These are phyloP conservation scores for Aspergillus brasiliensis DNA, from an alignment of 2,329 filamentous ascomycete genomes.

Conservation along the genomic window DNA sequence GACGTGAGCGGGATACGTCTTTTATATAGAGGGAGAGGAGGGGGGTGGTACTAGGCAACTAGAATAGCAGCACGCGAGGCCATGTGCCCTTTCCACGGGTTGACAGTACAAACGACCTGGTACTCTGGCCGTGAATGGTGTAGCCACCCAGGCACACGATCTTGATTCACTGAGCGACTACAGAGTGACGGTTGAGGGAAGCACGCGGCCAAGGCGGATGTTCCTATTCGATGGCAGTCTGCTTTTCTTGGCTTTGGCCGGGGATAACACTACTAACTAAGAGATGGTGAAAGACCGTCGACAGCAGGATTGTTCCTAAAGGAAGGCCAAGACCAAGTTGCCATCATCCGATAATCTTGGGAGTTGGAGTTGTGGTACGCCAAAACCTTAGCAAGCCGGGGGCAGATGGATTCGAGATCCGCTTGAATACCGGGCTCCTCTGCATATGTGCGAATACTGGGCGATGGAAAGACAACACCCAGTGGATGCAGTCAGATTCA, in stretches of 20 bases:
- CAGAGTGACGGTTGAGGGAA: neutral
- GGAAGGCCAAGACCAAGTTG: neutral
- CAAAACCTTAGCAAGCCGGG: neutral
- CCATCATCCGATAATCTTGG: neutral
- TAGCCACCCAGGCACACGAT: slow-evolving; percentile 2
- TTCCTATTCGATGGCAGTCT: slow-evolving; percentile 14
- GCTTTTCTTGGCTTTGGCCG: neutral
- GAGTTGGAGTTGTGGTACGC: neutral
- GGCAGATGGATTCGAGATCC: neutral
- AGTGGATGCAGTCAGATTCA: too few species aligned
- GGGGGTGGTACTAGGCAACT: neutral
- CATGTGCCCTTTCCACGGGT: slow-evolving; percentile 1
- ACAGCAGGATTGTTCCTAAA: neutral
- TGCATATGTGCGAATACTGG: neutral
- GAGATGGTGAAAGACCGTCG: neutral
- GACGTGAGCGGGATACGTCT: neutral
- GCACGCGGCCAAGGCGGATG: slow-evolving; percentile 12
- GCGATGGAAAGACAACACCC: too few species aligned
- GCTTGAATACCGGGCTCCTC: neutral
- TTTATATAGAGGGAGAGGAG: neutral
- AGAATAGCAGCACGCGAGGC: neutral
- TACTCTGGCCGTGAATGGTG: neutral
- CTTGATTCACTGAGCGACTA: neutral
- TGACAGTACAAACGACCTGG: neutral
- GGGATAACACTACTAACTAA: neutral